phyloP scores from a whole-genome alignment of 148 eudicot species.

The Limonium bicolor region DNA sequence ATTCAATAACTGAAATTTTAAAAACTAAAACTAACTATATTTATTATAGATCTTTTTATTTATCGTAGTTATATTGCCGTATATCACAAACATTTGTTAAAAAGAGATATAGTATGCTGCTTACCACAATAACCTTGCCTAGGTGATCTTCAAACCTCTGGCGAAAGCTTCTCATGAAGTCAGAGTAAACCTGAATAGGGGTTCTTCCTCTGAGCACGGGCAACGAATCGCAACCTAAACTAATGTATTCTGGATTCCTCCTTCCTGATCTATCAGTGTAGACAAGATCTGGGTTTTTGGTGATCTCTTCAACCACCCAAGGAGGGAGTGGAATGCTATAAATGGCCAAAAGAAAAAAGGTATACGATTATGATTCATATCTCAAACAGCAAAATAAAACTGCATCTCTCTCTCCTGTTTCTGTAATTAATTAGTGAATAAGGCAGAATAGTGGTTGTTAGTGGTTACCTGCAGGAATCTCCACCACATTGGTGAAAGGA shows the following conservation, averaged over 20 bases:
- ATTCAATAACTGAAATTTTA: too few relatives aligned
- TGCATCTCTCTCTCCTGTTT: too few relatives aligned
- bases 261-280: conserved; percentile 83
- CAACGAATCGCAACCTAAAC: conserved; percentile 64
- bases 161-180: conserved; percentile 75
- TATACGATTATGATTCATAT: too few relatives aligned
- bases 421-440: too few relatives aligned
- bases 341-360: background rate
- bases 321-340: conserved; percentile 88
- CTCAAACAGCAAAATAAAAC: too few relatives aligned
- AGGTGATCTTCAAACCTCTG: conserved; percentile 55
- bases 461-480: conserved; percentile 79
- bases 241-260: conserved; percentile 81
- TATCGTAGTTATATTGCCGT: too few relatives aligned
- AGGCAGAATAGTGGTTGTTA: background rate
- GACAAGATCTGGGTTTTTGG: conserved; percentile 73
- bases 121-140: conserved; percentile 67
- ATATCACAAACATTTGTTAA: too few relatives aligned
- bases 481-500: conserved; percentile 96
- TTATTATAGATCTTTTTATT: too few relatives aligned
- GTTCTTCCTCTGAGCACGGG: conserved; percentile 88
- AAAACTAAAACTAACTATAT: too few relatives aligned
- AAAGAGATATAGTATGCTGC: too few relatives aligned
- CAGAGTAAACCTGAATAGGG: conserved; percentile 81
- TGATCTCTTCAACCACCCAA: conserved; percentile 91